phyloP scores from a whole-genome alignment of 495 filamentous ascomycete genomes.

The Cryomyces antarcticus region DNA sequence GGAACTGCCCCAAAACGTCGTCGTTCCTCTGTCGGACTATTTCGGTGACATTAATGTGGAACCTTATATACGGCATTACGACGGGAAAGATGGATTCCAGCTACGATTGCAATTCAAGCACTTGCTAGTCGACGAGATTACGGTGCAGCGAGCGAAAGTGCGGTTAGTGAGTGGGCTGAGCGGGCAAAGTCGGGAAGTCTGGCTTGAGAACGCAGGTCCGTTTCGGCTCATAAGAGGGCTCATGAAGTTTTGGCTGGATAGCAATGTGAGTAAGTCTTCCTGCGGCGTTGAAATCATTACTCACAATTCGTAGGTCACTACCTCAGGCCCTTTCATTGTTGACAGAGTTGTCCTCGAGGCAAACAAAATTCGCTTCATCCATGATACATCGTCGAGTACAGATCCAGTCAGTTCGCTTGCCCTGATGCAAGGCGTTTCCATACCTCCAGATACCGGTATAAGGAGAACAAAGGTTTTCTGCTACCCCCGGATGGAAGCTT shows the following conservation, averaged over 20 bases:
- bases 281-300: neutral
- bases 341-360: conserved; percentile 48
- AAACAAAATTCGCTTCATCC: conserved; percentile 47
- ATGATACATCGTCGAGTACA: conserved; percentile 26
- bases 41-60: conserved; percentile 53
- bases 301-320: conserved; percentile 27
- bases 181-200: conserved; percentile 38
- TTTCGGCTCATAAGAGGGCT: conserved; percentile 31
- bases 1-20: conserved; percentile 40
- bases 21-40: conserved; percentile 46
- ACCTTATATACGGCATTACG: conserved; percentile 45
- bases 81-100: conserved; percentile 59
- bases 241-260: conserved; percentile 28
- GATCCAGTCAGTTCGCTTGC: conserved; percentile 9
- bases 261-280: conserved; percentile 21
- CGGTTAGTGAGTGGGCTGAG: conserved; percentile 32
- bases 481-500: conserved; percentile 26
- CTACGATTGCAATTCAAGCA: conserved; percentile 49
- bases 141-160: conserved; percentile 43
- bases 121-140: conserved; percentile 48
- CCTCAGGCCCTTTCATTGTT: conserved; percentile 56
- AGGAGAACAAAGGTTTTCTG: conserved; percentile 29
- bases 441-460: conserved; percentile 18
- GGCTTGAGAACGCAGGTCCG: conserved; percentile 30
- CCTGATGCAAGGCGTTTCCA: conserved; percentile 17